phyloP scores from a whole-genome alignment of 2,329 filamentous ascomycete species.

The Aspergillus sclerotialis region DNA sequence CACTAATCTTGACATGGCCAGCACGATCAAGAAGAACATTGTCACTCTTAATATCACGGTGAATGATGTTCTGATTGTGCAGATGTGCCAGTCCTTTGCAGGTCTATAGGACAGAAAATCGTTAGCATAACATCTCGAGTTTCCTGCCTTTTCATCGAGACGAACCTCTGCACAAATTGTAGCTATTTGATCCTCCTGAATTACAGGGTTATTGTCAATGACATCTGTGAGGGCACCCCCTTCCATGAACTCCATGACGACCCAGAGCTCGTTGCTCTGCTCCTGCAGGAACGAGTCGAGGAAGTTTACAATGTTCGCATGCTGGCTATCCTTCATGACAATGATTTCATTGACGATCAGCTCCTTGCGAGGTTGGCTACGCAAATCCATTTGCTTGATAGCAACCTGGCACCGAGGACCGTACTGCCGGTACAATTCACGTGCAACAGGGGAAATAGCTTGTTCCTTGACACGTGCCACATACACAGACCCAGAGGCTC shows the following conservation, averaged over 20 bases:
- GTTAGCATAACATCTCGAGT: constrained; percentile 7
- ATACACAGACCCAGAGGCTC: constrained; percentile 95
- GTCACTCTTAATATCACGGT: constrained; percentile 98
- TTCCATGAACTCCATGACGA: constrained; percentile 99
- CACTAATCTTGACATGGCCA: constrained; percentile 96
- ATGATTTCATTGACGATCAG: constrained; percentile 99
- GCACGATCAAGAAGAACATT: constrained; percentile 92
- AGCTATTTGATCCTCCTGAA: constrained; percentile 94
- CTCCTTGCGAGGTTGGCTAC: constrained; percentile 94
- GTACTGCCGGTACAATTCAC: constrained; percentile 69
- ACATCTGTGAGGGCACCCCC: constrained; percentile 95
- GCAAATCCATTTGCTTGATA: constrained; percentile 99
- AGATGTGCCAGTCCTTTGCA: constrained; percentile 92
- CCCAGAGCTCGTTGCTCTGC: constrained; percentile 93
- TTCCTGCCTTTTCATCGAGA: constrained; percentile 3
- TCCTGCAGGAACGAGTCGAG: constrained; percentile 94
- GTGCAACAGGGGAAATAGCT: constrained; percentile 72
- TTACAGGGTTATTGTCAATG: constrained; percentile 92
- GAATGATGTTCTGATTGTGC: constrained; percentile 93
- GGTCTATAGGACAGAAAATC: constrained; percentile 54
- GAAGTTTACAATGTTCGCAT: constrained; percentile 98
- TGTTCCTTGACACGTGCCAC: constrained; percentile 91
- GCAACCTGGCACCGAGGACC: constrained; percentile 83
- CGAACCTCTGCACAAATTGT: constrained; percentile 93
- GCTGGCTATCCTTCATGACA: constrained; percentile 98